Percentiles rank a stretch among this genome's conserved stretches.
phyloP scores from a whole-genome alignment of 23 red algal genomes.

The Agarophyton chilense region DNA sequence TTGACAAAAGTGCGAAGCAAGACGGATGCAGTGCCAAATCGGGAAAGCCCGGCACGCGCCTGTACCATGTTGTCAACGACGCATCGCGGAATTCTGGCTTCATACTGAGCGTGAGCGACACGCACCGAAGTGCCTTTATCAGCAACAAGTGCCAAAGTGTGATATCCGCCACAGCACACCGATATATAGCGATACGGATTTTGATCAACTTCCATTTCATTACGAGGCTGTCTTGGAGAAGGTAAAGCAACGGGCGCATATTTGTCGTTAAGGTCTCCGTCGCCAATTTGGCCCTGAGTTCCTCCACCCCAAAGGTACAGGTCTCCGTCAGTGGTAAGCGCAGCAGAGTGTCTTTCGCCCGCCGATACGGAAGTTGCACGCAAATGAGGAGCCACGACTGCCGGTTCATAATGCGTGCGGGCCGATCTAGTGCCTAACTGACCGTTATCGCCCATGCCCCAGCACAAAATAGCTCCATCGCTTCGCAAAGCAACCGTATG shows the following conservation, averaged over 20 bases:
- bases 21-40: constrained; percentile 50
- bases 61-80: constrained; percentile 65
- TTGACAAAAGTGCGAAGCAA: constrained; percentile 34
- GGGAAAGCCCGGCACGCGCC: constrained; percentile 40
- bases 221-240: not conserved
- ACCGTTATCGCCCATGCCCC: constrained; percentile 80
- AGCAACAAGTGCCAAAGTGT: constrained; percentile 41
- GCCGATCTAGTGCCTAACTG: constrained; percentile 73
- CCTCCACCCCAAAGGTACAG: constrained; percentile 86
- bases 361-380: constrained; percentile 71
- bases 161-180: constrained; percentile 57
- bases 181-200: constrained; percentile 10
- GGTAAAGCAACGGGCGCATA: constrained; percentile 54
- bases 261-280: constrained; percentile 79
- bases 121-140: constrained; percentile 1
- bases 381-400: constrained; percentile 25
- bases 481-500: constrained; percentile 78
- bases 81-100: constrained; percentile 41
- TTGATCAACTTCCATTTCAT: not conserved
- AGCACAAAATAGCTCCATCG: constrained; percentile 68
- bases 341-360: constrained; percentile 76
- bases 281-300: constrained; percentile 81
- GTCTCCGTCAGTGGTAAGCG: constrained; percentile 63
- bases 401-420: constrained; percentile 40
- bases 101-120: constrained; percentile 4